These are phyloP conservation scores for Colletotrichum scovillei DNA, from an alignment of 2,329 filamentous ascomycete genomes.

Conservation along the genomic window DNA sequence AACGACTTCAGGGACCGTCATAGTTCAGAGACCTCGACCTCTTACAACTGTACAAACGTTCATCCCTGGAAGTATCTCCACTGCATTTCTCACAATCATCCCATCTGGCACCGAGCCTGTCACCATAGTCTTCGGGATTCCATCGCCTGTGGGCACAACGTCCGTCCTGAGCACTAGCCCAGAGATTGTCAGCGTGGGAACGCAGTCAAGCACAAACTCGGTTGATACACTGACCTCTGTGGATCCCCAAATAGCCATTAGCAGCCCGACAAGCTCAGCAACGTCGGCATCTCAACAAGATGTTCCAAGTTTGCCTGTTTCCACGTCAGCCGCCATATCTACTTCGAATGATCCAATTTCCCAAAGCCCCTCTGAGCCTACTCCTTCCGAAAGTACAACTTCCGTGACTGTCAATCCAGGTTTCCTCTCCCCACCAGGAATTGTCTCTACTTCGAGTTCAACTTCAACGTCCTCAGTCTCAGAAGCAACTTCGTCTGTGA, in stretches of 20 bases:
- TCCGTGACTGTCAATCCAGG: too few species aligned
- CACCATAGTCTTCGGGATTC: constrained; percentile 10
- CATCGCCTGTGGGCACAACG: background rate
- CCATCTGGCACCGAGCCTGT: constrained; percentile 1
- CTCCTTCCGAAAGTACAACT: too few species aligned
- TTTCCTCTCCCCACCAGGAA: too few species aligned
- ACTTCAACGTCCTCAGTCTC: too few species aligned
- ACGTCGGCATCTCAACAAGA: background rate
- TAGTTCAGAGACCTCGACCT: background rate
- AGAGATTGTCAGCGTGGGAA: background rate
- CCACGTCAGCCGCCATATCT: too few species aligned
- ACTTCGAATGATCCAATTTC: too few species aligned
- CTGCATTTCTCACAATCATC: background rate
- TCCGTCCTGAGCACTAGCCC: background rate
- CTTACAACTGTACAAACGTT: background rate
- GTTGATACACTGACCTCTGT: background rate
- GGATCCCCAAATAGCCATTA: background rate
- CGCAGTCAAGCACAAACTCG: background rate
- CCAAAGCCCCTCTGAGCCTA: too few species aligned
- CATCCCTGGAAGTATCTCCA: background rate
- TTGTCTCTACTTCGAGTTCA: too few species aligned
- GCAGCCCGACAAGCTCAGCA: background rate
- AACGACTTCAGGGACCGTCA: background rate
- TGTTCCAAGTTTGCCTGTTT: too few species aligned
- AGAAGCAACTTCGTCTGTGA: background rate